phyloP scores from a whole-genome alignment of 441 rosid genomes.

The Biscutella auriculata region DNA sequence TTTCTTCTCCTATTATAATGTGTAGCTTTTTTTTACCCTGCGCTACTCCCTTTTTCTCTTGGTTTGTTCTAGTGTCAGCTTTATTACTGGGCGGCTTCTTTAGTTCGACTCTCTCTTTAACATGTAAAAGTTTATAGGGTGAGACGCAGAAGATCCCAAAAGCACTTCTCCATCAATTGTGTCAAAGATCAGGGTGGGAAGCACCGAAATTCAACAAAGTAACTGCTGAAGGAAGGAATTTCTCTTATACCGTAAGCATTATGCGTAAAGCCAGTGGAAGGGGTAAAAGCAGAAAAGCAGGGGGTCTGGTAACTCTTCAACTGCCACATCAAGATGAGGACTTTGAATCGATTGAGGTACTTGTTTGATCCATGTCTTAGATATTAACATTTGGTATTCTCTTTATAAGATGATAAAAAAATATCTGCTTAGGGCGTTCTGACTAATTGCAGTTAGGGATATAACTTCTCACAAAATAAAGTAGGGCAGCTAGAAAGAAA shows the following conservation, averaged over 20 bases:
- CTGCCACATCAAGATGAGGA: conserved; percentile 56
- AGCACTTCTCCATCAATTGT: conserved; percentile 82
- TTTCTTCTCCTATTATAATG: not conserved
- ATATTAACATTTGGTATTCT: not conserved
- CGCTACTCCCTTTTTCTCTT: not conserved
- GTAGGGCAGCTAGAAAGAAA: conserved; percentile 1
- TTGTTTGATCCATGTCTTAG: not conserved
- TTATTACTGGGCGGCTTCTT: not conserved
- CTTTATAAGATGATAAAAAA: not conserved
- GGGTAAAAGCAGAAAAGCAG: conserved; percentile 86
- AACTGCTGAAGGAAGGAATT: conserved; percentile 30
- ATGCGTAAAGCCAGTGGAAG: conserved; percentile 84
- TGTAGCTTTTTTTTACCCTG: not conserved
- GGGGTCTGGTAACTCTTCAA: conserved; percentile 67
- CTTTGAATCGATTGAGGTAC: conserved; percentile 67
- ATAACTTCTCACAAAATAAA: not conserved
- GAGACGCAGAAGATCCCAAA: conserved; percentile 67
- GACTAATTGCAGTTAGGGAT: not conserved
- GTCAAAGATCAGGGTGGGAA: conserved; percentile 89
- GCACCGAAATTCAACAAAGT: conserved; percentile 83
- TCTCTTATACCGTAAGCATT: conserved; percentile 62
- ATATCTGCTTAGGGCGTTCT: not conserved
- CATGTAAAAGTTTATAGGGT: conserved; percentile 39
- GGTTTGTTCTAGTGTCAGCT: not conserved
- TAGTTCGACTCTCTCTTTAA: conserved; percentile 8